Conservation (phyloP, 2,329 filamentous ascomycete species). For the Pyrenophora teres region DNA sequence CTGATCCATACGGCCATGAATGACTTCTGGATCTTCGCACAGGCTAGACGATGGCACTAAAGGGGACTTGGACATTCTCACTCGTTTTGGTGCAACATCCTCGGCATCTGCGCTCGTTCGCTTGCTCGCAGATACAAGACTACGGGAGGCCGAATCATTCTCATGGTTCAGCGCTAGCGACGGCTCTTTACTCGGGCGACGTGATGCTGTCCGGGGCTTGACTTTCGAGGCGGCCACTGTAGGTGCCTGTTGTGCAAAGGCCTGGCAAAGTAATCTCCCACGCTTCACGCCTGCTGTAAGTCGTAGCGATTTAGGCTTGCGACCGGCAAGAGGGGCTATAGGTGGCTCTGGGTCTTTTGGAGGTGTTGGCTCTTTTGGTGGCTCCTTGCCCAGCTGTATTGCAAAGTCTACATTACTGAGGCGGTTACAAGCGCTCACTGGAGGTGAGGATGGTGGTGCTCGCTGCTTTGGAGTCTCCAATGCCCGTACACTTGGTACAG, state of each 20-base stretch:
- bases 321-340: slow-evolving; percentile 22
- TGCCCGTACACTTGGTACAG: slow-evolving; percentile 29
- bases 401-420: slow-evolving; percentile 42
- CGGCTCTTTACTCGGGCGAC: slow-evolving; percentile 6
- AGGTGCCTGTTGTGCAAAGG: slow-evolving; percentile 27
- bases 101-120: slow-evolving; percentile 4
- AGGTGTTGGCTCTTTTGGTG: slow-evolving; percentile 9
- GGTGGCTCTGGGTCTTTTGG: slow-evolving; percentile 13
- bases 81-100: slow-evolving; percentile 2
- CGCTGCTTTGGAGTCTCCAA: slow-evolving; percentile 31
- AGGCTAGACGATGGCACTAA: slow-evolving; percentile 13
- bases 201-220: slow-evolving; percentile 2
- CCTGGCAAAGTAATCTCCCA: slow-evolving; percentile 52
- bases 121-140: slow-evolving; percentile 7
- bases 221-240: slow-evolving; percentile 3
- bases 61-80: slow-evolving; percentile 6
- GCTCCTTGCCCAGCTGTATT: slow-evolving; percentile 14
- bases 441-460: slow-evolving; percentile 42
- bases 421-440: slow-evolving; percentile 46
- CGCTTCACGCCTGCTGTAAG: slow-evolving; percentile 47
- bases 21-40: slow-evolving; percentile 33
- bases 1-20: slow-evolving; percentile 39
- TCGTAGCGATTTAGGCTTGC: slow-evolving; percentile 44
- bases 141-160: neutral
- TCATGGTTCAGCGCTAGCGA: slow-evolving; percentile 7